Evolutionary conservation across 148 eudicot species (phyloP).

Genomic region (Dianthus caryophyllus): DNA sequence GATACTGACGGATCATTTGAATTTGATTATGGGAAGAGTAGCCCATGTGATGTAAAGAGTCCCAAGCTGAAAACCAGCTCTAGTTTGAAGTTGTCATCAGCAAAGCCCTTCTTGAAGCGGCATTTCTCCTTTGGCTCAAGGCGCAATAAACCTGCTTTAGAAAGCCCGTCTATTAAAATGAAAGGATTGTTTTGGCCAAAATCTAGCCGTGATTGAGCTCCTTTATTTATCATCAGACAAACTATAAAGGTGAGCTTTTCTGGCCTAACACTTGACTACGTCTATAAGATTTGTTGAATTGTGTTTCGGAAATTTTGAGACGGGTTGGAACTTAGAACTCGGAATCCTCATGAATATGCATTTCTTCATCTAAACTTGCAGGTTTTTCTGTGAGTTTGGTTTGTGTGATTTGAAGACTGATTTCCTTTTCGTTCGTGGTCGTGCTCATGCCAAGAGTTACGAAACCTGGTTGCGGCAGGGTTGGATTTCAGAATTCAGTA

Average conservation of each 20-base stretch:
- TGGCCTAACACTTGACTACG: neutral
- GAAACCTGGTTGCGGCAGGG: slow-evolving; percentile 4
- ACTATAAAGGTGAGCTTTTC: slow-evolving; percentile 23
- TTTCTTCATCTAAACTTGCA: slow-evolving; percentile 12
- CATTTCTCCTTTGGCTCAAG: slow-evolving; percentile 84
- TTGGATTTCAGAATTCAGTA: slow-evolving; percentile 6
- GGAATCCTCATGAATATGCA: neutral
- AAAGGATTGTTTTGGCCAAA: slow-evolving; percentile 83
- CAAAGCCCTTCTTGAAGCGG: slow-evolving; percentile 68
- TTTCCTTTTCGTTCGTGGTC: neutral
- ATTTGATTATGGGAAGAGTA: slow-evolving; percentile 47
- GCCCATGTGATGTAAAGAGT: slow-evolving; percentile 37
- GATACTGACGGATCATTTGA: slow-evolving; percentile 40
- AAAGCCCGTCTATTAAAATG: slow-evolving; percentile 38
- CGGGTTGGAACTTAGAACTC: neutral
- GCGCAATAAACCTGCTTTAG: slow-evolving; percentile 37
- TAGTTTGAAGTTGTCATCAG: slow-evolving; percentile 53
- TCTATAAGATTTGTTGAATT: neutral
- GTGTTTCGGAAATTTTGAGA: neutral
- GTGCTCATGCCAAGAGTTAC: neutral
- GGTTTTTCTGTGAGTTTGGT: slow-evolving; percentile 19
- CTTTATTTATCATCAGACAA: slow-evolving; percentile 1
- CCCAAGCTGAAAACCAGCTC: slow-evolving; percentile 56
- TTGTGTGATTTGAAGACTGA: slow-evolving; percentile 6
- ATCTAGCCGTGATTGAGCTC: slow-evolving; percentile 57